Base-by-base conservation (phyloP, 805 yeast genomes). In the Schwanniomyces vanrijiae region DNA sequence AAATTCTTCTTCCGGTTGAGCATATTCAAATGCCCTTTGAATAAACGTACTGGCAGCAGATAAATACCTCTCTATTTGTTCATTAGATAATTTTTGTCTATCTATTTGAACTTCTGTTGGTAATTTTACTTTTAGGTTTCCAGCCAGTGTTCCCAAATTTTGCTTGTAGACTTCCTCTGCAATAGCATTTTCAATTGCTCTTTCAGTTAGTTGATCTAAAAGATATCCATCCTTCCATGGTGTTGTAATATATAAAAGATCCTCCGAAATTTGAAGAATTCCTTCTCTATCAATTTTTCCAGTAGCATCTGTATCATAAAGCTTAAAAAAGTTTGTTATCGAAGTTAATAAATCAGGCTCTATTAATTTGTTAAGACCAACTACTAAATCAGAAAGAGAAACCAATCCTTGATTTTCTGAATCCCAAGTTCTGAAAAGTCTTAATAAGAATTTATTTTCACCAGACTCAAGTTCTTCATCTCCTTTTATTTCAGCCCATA, bases 21-120 rank as follows among this genome's bases (percentile, higher is more conserved):
- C 96, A 64, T 90, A 90, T 59, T 90, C 96, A 61, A 90, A 90
- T 0, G 96, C 90, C 49, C 96, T 73, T 63, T 88, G 89, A 39
- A 92, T 80, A 56, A 92, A 94, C 16, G 80, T 83, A 50, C 96
- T 86, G 3, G 96, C 94, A 0, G 97, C 92, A 1, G 89, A 79
- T 22, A 94, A 73, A 59, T 90, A 92, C 51, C 97, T 69, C 56
- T 85, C 90, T n/a, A 82, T 68, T 62, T 87, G 94, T 54, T 77
- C 82, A 38, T 73, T 71, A 53, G 78, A 82, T 59, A 84, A 80
- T 42, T 75, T 75, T 39, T 80, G 83, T 54, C 81, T 82, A 57
- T 87, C 87, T 41, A 86, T 79, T 24, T 77, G 71, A 10, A 84
- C 78, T 49, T 82, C 83, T 3, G 77, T 63, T 1, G 91, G 89